Base-by-base conservation (phyloP, 352 stramenopile species). In the Globisporangium cederbergense region DNA sequence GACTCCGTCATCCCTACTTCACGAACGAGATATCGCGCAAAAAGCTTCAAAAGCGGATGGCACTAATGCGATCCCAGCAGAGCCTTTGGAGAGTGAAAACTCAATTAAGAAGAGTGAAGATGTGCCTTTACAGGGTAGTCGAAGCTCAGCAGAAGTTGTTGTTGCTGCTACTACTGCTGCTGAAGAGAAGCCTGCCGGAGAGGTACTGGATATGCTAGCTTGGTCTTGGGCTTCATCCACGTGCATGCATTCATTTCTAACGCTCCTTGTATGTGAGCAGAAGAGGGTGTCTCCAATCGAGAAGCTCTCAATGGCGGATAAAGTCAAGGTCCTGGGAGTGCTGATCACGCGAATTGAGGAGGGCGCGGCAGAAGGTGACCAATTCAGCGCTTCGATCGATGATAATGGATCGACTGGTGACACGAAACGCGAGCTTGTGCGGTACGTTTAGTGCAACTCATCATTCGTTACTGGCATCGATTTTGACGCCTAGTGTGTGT, bases 371-470 rank as follows among this genome's bases (percentile, higher is more conserved):
- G 82, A 90, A 49, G 83, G 83, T 34, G 83, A 93, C 30, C 76
- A 71, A 4, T 57, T 89, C 52, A 70, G 65, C 13, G 54, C 40
- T 3, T 60, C 49, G 9, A 46, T 46, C 0, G 71, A 72, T 18
- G 74, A 52, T 7, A 71, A 67, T 1, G 46, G 20, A 13, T 81
- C 77, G 22, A 71, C 76, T n/a, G 71, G 59, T 3, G 78, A 88
- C 4, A 86, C 83, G n/a, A 91, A 91, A 61, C 80, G 76, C 9
- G 83, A 94, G 32, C 64, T 94, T 8, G 36, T 92, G 22, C 82
- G 83, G 85, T 89, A 69, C 36, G 70, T 46, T 53, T 2, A 18
- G 11, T 16, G 9, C 0, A 34, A 4, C 22, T 45, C 25, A 16
- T 11, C 16, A 32, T 55, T 3, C 1, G 7, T 58, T 40, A 18